These are phyloP conservation scores for Phaffia australis DNA, from an alignment of 768 basidiomycete species.

Conservation along the genomic window DNA sequence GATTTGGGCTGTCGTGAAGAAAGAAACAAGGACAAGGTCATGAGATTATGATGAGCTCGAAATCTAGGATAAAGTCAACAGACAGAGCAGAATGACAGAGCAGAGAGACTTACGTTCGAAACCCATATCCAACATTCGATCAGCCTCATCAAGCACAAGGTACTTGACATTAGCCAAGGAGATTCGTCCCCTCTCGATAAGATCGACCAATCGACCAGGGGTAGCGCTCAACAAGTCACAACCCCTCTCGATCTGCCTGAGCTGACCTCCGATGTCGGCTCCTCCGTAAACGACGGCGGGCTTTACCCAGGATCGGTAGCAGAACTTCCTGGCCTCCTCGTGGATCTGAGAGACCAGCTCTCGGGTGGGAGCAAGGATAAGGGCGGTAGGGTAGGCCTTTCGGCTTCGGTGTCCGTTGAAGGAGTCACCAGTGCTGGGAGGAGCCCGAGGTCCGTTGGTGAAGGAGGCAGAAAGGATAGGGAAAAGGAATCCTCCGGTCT, in stretches of 20 bases:
- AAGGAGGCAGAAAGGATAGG: constrained; percentile 94
- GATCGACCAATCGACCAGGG: constrained; percentile 92
- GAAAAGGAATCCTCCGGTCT: constrained; percentile 98
- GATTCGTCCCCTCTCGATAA: constrained; percentile 96
- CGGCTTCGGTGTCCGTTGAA: constrained; percentile 52
- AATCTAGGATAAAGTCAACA: background rate
- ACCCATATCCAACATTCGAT: constrained; percentile 99
- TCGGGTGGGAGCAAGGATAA: constrained; percentile 94
- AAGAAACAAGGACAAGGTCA: background rate
- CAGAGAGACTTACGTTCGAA: constrained; percentile 57
- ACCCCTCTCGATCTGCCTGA: constrained; percentile 86
- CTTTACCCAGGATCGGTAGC: constrained; percentile 98
- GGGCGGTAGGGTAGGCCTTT: constrained; percentile 93
- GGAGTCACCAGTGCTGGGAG: constrained; percentile 46
- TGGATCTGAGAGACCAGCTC: constrained; percentile 99
- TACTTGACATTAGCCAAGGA: constrained; percentile 92
- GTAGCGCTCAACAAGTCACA: constrained; percentile 96
- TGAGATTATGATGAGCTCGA: background rate
- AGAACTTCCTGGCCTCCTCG: constrained; percentile 96
- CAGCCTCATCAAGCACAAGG: constrained; percentile 96
- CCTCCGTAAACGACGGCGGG: constrained; percentile 99
- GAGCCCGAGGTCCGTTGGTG: constrained; percentile 61
- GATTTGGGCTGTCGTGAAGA: constrained; percentile 56
- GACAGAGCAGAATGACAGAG: background rate
- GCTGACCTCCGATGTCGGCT: constrained; percentile 91